Conservation (phyloP, 148 eudicot species). For the Chenopodium formosanum region DNA sequence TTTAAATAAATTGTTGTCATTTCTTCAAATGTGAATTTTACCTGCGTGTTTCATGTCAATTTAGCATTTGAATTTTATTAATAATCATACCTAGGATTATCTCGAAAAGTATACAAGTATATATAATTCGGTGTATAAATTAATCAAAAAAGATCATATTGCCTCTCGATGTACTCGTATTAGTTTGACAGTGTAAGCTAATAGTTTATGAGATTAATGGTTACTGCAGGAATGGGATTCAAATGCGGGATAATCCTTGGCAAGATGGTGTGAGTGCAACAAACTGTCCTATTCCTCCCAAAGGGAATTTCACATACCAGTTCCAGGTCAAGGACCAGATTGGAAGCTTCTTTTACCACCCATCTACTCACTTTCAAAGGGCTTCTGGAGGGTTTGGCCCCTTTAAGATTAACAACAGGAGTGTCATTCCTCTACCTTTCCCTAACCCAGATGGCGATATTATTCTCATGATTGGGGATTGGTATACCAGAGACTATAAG, state of each 20-base stretch:
- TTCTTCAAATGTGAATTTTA: neutral
- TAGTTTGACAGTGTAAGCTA: neutral
- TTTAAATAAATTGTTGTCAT: neutral
- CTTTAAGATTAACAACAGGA: conserved; percentile 56
- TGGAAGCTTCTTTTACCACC: conserved; percentile 84
- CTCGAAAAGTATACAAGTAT: neutral
- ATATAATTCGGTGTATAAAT: neutral
- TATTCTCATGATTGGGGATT: conserved; percentile 80
- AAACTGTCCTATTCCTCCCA: conserved; percentile 81
- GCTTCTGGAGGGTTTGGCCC: conserved; percentile 92
- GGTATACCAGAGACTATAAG: conserved; percentile 84
- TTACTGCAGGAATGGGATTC: conserved; percentile 69
- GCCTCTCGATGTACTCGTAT: neutral
- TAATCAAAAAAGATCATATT: neutral
- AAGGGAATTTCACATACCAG: conserved; percentile 75
- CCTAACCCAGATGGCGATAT: conserved; percentile 79
- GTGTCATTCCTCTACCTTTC: conserved; percentile 60
- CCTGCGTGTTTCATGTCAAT: neutral
- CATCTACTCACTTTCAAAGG: conserved; percentile 79
- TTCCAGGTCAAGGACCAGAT: conserved; percentile 96
- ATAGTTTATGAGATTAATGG: neutral
- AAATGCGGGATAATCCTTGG: conserved; percentile 85
- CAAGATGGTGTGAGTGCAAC: conserved; percentile 92
- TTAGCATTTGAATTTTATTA: neutral
- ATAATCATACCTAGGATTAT: neutral